Conservation (phyloP, 1,284 basidiomycete genomes). For the Sanghuangporus baumii region DNA sequence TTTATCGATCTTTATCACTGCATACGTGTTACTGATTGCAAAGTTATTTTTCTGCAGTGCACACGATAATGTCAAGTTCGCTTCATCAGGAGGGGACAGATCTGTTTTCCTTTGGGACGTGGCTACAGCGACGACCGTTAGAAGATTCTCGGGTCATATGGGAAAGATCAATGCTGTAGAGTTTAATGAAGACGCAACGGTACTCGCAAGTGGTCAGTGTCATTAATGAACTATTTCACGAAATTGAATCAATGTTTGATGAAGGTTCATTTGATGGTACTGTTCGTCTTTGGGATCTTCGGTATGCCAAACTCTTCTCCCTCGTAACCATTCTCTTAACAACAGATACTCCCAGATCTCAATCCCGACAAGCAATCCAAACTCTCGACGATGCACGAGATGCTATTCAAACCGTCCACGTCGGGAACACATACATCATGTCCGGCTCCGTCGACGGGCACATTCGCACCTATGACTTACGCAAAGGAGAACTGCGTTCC, state of each 20-base stretch:
- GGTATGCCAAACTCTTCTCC: conserved; percentile 39
- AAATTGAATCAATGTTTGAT: conserved; percentile 2
- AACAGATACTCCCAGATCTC: conserved; percentile 45
- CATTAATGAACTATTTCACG: not conserved
- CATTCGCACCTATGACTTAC: conserved; percentile 89
- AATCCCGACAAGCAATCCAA: conserved; percentile 83
- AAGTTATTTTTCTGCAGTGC: conserved; percentile 46
- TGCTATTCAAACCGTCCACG: conserved; percentile 77
- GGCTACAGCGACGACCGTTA: conserved; percentile 73
- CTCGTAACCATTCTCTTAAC: not conserved
- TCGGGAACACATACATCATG: conserved; percentile 60
- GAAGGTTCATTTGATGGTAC: conserved; percentile 85
- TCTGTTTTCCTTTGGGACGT: conserved; percentile 96
- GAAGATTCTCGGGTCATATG: conserved; percentile 83
- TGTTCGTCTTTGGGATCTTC: conserved; percentile 84
- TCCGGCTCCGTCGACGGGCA: conserved; percentile 89
- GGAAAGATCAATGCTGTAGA: conserved; percentile 88
- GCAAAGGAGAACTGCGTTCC: conserved; percentile 82
- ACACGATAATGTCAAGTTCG: conserved; percentile 91
- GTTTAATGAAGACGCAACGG: conserved; percentile 82
- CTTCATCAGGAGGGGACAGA: conserved; percentile 90
- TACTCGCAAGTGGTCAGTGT: conserved; percentile 79
- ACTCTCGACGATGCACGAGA: conserved; percentile 87
- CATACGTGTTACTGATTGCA: not conserved
- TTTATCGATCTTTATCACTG: not conserved